A percentile compares a stretch with the other conserved stretches of the same genome.
phyloP scores from a whole-genome alignment of 345 rosid genomes.

The Cardamine occulta region DNA sequence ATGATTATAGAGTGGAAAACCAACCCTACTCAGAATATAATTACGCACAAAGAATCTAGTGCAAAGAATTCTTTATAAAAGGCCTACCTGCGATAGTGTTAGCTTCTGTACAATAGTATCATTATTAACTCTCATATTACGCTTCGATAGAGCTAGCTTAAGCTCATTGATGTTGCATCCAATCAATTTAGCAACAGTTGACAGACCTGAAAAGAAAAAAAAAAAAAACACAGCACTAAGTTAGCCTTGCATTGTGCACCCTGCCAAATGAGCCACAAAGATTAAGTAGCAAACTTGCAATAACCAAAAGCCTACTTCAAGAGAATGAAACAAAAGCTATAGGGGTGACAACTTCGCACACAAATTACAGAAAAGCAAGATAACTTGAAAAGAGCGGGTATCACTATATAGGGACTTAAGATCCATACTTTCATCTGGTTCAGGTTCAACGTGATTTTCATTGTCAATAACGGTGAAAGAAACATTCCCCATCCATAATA shows the following conservation, averaged over 20 bases:
- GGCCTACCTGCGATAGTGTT: constrained; percentile 75
- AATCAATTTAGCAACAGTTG: constrained; percentile 72
- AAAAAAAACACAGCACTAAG: constrained; percentile 5
- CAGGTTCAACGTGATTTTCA: constrained; percentile 88
- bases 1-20: constrained; percentile 49
- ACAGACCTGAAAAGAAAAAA: constrained; percentile 55
- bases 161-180: constrained; percentile 72
- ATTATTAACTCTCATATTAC: constrained; percentile 88
- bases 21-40: constrained; percentile 67
- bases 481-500: constrained; percentile 91
- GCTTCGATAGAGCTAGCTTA: constrained; percentile 79
- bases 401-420: constrained; percentile 11
- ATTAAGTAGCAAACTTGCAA: constrained; percentile 19
- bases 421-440: constrained; percentile 76
- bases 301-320: constrained; percentile 14
- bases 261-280: constrained; percentile 6
- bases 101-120: constrained; percentile 89
- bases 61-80: constrained; percentile 49
- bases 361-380: constrained; percentile 15
- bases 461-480: constrained; percentile 77
- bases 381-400: constrained; percentile 8
- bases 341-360: constrained; percentile 17
- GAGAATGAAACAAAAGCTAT: constrained; percentile 18
- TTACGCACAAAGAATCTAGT: constrained; percentile 55
- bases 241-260: constrained; percentile 28